Evolutionary conservation across 805 yeast species (phyloP), one percentile per base, ranked within the genome.

Genomic region (Saturnispora sekii): DNA sequence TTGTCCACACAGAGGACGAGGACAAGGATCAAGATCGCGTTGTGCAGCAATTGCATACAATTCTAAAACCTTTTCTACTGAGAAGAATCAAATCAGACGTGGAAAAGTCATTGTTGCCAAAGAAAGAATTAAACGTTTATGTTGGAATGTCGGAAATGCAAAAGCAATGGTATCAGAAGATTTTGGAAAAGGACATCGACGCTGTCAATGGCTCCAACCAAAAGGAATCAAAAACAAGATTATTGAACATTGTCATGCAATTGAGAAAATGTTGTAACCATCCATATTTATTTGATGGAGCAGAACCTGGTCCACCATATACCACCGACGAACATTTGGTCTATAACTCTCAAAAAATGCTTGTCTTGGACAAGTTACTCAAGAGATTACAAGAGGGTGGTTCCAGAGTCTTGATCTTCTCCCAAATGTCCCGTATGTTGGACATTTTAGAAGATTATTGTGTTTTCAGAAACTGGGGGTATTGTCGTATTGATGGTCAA

Each of bases 61-160:
- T 90, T 11, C 67, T 90, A 48, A 76, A 84, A 28, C 98, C 98
- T 1, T 90, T 90, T 54, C 64, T 90, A 43, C 69, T 90, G 38
- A 77, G 98, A 54, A 77, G 98, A 61, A 85, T 90, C 45, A 90
- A 90, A 60, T 71, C 90, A 3, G 97, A 90, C 57, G 98, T 90
- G 35, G 97, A 90, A 61, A 86, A 81, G 55, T 83, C 95, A 0
- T 69, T 90, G 41, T 66, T 88, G 33, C 97, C 97, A 5, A 93
- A 93, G 60, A 83, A 84, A 46, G 97, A 93, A 64, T 70, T 84
- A 38, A 90, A 90, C 53, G 71, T 93, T 32, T 90, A 90, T 59
- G 84, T 89, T 37, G 95, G 95, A 10, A 88, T 90, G 97, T 79
- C 95, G 0, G 88, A 84, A 28, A 90, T 90, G 97, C 97, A 90